phyloP scores from a whole-genome alignment of 306 rosid species.

The Oxytropis ochrocephala region DNA sequence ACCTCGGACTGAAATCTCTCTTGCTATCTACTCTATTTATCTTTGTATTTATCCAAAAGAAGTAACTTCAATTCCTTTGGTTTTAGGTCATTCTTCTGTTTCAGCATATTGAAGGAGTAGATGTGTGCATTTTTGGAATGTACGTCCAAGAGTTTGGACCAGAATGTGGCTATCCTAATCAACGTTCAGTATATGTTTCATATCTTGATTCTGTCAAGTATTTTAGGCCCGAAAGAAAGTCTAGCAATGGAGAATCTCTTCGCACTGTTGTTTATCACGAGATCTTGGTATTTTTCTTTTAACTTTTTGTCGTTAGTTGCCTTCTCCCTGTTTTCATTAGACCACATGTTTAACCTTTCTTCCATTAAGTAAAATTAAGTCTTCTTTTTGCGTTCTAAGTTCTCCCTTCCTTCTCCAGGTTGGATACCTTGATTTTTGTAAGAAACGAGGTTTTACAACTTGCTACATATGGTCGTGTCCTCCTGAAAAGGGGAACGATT shows the following conservation, averaged over 20 bases:
- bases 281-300: constrained; percentile 43
- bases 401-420: no score
- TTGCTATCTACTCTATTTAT: no score
- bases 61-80: neutral
- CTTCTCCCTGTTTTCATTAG: neutral
- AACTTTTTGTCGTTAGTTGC: neutral
- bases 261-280: constrained; percentile 74
- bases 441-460: no score
- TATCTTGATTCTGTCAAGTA: no score
- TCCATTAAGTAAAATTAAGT: no score
- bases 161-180: no score
- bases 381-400: no score
- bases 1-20: neutral
- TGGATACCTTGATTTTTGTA: no score
- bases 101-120: constrained; percentile 70
- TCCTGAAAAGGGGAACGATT: no score
- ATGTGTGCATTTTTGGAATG: constrained; percentile 55
- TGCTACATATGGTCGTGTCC: no score
- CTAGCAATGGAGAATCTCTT: constrained; percentile 48
- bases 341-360: no score
- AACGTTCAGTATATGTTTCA: no score
- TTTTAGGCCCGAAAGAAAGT: constrained; percentile 38
- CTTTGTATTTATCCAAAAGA: neutral
- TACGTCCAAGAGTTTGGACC: constrained; percentile 70
- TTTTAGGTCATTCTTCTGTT: constrained; percentile 61